phyloP scores from a whole-genome alignment of 345 rosid genomes.

The Syzygium jambos region DNA sequence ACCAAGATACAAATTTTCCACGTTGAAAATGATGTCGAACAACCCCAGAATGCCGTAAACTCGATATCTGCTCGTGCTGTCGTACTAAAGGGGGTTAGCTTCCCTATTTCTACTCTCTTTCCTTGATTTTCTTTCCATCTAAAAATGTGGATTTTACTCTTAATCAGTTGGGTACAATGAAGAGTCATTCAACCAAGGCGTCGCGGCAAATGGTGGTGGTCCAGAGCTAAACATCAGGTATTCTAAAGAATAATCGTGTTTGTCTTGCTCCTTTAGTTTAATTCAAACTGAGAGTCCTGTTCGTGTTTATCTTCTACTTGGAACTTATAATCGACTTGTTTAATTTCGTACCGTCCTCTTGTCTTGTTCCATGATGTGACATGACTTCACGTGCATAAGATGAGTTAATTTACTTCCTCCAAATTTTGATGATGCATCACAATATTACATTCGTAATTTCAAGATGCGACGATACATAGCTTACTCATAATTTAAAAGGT shows the following conservation, averaged over 20 bases:
- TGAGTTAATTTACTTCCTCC: neutral
- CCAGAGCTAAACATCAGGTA: neutral
- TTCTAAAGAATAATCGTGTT: neutral
- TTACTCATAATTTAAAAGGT: neutral
- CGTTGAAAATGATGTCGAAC: neutral
- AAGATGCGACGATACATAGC: neutral
- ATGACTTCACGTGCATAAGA: neutral
- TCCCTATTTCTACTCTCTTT: neutral
- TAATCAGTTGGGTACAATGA: neutral
- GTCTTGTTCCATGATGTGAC: neutral
- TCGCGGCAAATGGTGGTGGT: neutral
- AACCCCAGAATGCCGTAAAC: neutral
- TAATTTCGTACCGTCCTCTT: neutral
- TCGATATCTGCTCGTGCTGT: neutral
- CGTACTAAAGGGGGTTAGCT: neutral
- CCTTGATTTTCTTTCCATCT: neutral
- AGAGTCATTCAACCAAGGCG: neutral
- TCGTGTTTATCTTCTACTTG: neutral
- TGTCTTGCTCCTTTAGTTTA: neutral
- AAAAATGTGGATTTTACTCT: neutral
- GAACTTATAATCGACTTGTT: neutral
- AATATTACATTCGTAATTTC: neutral
- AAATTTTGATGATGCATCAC: neutral
- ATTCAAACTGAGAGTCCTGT: neutral
- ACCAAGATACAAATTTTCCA: neutral